Percentiles rank a stretch among this genome's conserved stretches.
Conservation (phyloP, 139 green algal genomes). For the Edaphochlamys debaryana region DNA sequence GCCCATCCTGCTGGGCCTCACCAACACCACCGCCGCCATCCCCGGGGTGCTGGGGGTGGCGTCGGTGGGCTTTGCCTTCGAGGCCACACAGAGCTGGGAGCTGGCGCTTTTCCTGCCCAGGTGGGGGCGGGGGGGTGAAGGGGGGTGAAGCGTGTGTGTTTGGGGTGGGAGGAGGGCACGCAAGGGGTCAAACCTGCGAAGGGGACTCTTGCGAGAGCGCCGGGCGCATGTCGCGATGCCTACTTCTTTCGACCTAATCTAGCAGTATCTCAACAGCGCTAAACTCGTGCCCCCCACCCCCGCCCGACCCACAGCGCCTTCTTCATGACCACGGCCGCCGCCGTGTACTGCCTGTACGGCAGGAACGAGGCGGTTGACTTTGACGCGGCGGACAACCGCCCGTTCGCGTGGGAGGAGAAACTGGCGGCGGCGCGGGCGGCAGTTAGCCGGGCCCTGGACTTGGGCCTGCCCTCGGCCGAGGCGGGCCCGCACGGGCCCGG, state of each 20-base stretch:
- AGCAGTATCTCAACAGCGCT: too few species aligned
- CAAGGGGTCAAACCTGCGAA: too few species aligned
- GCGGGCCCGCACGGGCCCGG: too few species aligned
- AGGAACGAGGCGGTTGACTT: constrained; percentile 64
- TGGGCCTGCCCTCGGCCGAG: too few species aligned
- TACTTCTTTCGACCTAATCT: too few species aligned
- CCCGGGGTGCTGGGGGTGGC: constrained; percentile 93
- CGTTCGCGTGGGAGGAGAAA: constrained; percentile 40
- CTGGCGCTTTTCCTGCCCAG: constrained; percentile 85
- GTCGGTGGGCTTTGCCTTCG: constrained; percentile 73
- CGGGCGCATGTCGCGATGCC: too few species aligned
- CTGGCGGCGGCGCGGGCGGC: too few species aligned
- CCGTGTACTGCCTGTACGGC: constrained; percentile 53
- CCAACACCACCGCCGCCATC: constrained; percentile 90
- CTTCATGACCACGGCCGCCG: constrained; percentile 71
- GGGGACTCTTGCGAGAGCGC: too few species aligned
- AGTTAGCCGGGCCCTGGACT: too few species aligned
- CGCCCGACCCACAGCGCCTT: constrained; percentile 59
- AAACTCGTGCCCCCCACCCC: too few species aligned
- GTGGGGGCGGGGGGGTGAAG: not conserved
- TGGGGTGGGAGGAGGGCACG: not conserved
- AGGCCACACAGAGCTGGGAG: constrained; percentile 79
- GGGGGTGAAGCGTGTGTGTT: not conserved
- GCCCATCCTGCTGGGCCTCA: constrained; percentile 93
- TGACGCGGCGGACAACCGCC: constrained; percentile 53